Evolutionary conservation across 78 protist species (phyloP).

Genomic region (slime mould (Dictyostelium discoideum)): DNA sequence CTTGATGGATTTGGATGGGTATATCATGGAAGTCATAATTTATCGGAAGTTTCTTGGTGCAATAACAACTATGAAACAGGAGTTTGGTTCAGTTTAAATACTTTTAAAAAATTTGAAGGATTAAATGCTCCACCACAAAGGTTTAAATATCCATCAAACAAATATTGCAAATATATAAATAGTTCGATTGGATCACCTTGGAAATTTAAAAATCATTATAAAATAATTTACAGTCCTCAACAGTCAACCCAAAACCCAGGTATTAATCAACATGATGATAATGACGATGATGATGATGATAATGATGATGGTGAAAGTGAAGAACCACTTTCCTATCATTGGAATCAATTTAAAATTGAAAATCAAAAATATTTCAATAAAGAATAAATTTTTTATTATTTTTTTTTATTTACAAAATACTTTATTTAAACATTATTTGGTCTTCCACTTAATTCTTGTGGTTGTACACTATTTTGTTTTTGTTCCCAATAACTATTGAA

Average conservation of each 20-base stretch:
- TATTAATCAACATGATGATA: not conserved
- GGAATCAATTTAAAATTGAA: slow-evolving; percentile 16
- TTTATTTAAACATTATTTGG: not conserved
- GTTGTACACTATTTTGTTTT: slow-evolving; percentile 3
- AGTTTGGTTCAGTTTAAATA: not conserved
- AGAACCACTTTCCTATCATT: not conserved
- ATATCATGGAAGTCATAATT: slow-evolving; percentile 58
- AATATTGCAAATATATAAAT: not conserved
- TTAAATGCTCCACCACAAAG: not conserved
- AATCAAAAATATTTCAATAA: not conserved
- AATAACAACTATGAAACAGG: slow-evolving; percentile 35
- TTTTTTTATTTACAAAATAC: not conserved
- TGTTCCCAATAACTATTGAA: slow-evolving; percentile 13
- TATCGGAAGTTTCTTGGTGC: slow-evolving; percentile 32
- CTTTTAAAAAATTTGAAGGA: not conserved
- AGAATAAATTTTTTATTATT: not conserved
- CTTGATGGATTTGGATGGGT: not conserved
- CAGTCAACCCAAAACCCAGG: not conserved
- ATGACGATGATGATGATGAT: not conserved
- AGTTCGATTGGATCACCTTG: not conserved
- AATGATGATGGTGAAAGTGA: not conserved
- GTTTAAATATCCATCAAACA: not conserved
- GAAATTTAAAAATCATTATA: slow-evolving; percentile 7
- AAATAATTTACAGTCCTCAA: not conserved
- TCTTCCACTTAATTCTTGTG: slow-evolving; percentile 18